These are phyloP conservation scores for Massariosphaeria phaeospora DNA, from an alignment of 495 filamentous ascomycete species.

Conservation along the genomic window DNA sequence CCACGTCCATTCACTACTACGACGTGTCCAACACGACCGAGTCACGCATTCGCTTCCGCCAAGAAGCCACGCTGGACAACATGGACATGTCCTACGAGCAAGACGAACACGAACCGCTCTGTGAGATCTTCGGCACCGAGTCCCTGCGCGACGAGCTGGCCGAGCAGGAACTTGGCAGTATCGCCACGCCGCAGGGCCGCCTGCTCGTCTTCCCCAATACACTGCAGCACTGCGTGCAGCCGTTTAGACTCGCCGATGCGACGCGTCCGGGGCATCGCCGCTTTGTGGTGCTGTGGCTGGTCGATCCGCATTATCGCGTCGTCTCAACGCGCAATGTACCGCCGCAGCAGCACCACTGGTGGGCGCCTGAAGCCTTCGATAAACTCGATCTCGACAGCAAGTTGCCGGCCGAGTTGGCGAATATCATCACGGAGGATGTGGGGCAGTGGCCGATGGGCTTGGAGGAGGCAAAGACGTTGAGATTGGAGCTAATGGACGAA, in stretches of 20 bases:
- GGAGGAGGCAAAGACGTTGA: too few species aligned
- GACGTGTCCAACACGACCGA: conserved; percentile 53
- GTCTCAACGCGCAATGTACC: conserved; percentile 23
- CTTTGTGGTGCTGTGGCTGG: conserved; percentile 35
- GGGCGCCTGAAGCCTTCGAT: too few species aligned
- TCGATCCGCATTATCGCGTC: conserved; percentile 33
- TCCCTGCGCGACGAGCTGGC: background rate
- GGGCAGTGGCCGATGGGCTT: too few species aligned
- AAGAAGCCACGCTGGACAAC: background rate
- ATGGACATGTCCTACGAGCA: background rate
- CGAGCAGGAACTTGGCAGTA: background rate
- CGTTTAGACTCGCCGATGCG: conserved; percentile 32
- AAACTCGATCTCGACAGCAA: too few species aligned
- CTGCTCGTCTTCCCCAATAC: conserved; percentile 35
- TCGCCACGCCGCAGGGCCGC: conserved; percentile 23
- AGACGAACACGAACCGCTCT: background rate
- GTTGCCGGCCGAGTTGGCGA: too few species aligned
- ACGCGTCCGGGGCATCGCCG: conserved; percentile 34
- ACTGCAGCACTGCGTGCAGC: conserved; percentile 32
- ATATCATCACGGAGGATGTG: too few species aligned
- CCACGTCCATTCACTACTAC: conserved; percentile 43
- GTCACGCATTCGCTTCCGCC: background rate
- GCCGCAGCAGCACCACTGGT: conserved; percentile 30
- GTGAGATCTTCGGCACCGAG: background rate
- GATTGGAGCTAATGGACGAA: too few species aligned